These are phyloP conservation scores for Taphrina confusa DNA, from an alignment of 1,139 yeast genomes.

Conservation along the genomic window DNA sequence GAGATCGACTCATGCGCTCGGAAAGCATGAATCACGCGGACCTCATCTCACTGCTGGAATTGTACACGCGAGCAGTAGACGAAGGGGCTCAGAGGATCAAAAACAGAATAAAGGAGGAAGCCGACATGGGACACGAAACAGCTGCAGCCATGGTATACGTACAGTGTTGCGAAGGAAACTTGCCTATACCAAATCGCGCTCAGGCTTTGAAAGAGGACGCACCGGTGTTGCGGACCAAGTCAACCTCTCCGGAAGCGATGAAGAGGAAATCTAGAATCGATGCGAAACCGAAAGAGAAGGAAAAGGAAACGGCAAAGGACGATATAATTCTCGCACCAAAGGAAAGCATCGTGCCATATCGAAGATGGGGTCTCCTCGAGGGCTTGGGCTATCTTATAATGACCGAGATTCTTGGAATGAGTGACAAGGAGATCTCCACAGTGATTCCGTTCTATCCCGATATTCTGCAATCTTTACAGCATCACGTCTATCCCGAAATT, in stretches of 20 bases:
- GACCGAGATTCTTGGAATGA: not conserved
- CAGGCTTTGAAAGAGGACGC: no score
- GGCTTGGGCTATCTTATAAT: not conserved
- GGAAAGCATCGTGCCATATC: not conserved
- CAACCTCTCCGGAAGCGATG: no score
- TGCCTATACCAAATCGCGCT: not conserved
- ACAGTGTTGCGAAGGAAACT: slow-evolving; percentile 2
- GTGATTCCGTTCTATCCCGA: not conserved
- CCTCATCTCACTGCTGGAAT: not conserved
- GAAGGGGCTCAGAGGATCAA: not conserved
- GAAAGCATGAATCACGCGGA: not conserved
- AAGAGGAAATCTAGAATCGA: no score
- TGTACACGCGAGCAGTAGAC: slow-evolving; percentile 1
- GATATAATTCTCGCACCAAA: no score
- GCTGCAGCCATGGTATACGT: slow-evolving; percentile 7
- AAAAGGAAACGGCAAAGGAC: no score
- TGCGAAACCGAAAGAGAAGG: no score
- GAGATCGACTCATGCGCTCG: not conserved
- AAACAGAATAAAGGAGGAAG: not conserved
- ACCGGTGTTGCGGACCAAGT: no score
- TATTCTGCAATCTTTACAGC: not conserved
- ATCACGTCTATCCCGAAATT: not conserved
- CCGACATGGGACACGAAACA: not conserved
- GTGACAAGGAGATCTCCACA: not conserved
- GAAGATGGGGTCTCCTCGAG: slow-evolving; percentile 1